These are phyloP conservation scores for Microsporum canis DNA, from an alignment of 2,329 filamentous ascomycete genomes.

Conservation along the genomic window DNA sequence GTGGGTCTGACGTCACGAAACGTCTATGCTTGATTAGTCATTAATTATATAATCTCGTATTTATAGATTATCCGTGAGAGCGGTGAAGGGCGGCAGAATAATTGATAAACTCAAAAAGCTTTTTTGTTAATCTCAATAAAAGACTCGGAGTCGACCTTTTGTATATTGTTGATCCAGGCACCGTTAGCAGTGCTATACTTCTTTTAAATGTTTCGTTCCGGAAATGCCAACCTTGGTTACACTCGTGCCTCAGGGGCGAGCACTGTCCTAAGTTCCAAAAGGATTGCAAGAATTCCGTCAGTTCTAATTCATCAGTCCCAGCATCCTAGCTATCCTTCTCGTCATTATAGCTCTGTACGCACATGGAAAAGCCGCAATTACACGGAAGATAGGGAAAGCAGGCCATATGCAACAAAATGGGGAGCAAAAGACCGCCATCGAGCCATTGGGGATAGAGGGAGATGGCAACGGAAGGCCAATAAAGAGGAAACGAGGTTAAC, in stretches of 20 bases:
- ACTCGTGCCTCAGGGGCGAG: constrained; percentile 2
- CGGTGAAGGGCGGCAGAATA: background rate
- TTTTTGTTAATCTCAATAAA: background rate
- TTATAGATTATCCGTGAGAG: background rate
- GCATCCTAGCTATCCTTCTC: background rate
- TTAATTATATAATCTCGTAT: background rate
- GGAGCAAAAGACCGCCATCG: background rate
- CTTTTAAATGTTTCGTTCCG: constrained; percentile 9
- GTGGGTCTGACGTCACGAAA: background rate
- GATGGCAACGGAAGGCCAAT: background rate
- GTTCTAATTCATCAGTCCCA: background rate
- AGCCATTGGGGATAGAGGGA: background rate
- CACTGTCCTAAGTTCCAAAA: background rate
- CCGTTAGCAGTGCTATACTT: background rate
- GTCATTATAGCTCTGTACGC: background rate
- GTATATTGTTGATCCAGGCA: background rate
- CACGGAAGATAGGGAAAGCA: background rate
- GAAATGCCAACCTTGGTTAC: constrained; percentile 6
- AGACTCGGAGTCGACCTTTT: background rate
- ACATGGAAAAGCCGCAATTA: background rate
- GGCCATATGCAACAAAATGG: background rate
- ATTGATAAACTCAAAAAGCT: background rate
- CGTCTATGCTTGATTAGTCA: background rate
- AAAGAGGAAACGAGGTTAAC: background rate
- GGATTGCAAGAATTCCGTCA: background rate